Evolutionary conservation across 225 moss, liverwort and hornwort genomes (phyloP).

Genomic region (Physcomitrellopsis africana): DNA sequence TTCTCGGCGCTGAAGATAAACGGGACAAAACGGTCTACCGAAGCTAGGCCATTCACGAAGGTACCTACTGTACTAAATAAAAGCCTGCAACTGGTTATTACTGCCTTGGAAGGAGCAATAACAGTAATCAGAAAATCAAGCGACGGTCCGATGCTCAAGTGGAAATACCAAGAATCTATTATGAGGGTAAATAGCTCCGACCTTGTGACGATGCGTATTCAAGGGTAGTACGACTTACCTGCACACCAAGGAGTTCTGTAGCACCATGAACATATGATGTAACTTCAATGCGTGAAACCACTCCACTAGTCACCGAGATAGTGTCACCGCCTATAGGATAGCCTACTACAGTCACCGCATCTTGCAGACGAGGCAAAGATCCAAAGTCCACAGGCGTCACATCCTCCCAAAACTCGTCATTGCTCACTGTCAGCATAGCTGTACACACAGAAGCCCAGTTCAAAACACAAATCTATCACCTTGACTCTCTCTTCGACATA

Average conservation of each 20-base stretch:
- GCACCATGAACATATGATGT: conserved; percentile 99
- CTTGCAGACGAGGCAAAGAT: conserved; percentile 93
- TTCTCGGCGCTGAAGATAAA: not conserved
- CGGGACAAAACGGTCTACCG: no score
- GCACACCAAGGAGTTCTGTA: conserved; percentile 94
- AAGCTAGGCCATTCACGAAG: no score
- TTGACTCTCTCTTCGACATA: conserved; percentile 15
- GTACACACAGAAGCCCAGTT: conserved; percentile 36
- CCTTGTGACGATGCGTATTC: not conserved
- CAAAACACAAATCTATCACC: conserved; percentile 13
- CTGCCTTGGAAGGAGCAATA: no score
- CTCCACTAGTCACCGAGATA: conserved; percentile 98
- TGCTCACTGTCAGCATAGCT: conserved; percentile 95
- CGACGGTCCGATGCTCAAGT: conserved; percentile 18
- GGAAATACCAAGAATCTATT: conserved; percentile 13
- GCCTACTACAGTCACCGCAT: conserved; percentile 97
- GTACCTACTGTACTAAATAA: no score
- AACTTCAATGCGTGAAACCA: conserved; percentile 98
- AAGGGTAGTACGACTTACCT: conserved; percentile 59
- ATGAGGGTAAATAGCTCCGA: conserved; percentile 13
- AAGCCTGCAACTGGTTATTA: no score
- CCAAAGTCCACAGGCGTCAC: conserved; percentile 93
- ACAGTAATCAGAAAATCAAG: not conserved
- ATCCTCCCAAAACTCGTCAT: conserved; percentile 97
- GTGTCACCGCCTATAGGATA: conserved; percentile 99